Percentiles rank a stretch among this genome's conserved stretches.
phyloP scores from a whole-genome alignment of 352 stramenopile genomes.

The Phytophthora sojae region DNA sequence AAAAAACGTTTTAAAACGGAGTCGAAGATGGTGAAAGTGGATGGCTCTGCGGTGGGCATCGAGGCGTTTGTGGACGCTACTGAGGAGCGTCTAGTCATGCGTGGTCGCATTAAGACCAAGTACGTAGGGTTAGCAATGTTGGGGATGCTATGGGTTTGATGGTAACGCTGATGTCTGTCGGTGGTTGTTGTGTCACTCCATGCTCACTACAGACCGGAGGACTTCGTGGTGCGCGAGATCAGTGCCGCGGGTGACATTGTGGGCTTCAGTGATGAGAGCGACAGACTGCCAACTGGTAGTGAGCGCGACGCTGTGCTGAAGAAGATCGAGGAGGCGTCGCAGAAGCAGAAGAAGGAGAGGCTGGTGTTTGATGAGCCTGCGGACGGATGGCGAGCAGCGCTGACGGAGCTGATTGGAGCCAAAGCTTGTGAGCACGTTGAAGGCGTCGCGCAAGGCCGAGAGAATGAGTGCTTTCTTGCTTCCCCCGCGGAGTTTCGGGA shows the following conservation, averaged over 20 bases:
- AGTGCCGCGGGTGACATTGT: slow-evolving; percentile 49
- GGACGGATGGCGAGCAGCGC: slow-evolving; percentile 55
- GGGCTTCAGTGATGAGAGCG: slow-evolving; percentile 33
- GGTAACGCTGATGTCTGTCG: slow-evolving; percentile 2
- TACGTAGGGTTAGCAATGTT: slow-evolving; percentile 30
- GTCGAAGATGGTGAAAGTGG: slow-evolving; percentile 5
- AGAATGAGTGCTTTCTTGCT: slow-evolving; percentile 34
- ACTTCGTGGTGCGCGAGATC: slow-evolving; percentile 84
- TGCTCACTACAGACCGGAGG: slow-evolving; percentile 37
- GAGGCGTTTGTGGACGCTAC: slow-evolving; percentile 45
- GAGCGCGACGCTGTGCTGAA: slow-evolving; percentile 48
- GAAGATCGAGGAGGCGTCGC: slow-evolving; percentile 35
- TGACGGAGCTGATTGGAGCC: slow-evolving; percentile 41
- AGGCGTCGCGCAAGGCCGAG: slow-evolving; percentile 29
- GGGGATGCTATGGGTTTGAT: not conserved
- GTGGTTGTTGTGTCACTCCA: slow-evolving; percentile 1
- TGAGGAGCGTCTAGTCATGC: slow-evolving; percentile 25
- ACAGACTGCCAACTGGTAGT: slow-evolving; percentile 40
- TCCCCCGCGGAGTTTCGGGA: slow-evolving; percentile 60
- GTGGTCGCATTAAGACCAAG: slow-evolving; percentile 54
- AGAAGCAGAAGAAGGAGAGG: slow-evolving; percentile 49
- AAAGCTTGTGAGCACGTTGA: slow-evolving; percentile 22
- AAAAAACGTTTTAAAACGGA: too few species aligned
- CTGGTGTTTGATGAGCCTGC: slow-evolving; percentile 62
- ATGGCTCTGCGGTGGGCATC: slow-evolving; percentile 53